These are phyloP conservation scores for Blastobotrys arbuscula DNA, from an alignment of 1,139 yeast species.

Conservation along the genomic window DNA sequence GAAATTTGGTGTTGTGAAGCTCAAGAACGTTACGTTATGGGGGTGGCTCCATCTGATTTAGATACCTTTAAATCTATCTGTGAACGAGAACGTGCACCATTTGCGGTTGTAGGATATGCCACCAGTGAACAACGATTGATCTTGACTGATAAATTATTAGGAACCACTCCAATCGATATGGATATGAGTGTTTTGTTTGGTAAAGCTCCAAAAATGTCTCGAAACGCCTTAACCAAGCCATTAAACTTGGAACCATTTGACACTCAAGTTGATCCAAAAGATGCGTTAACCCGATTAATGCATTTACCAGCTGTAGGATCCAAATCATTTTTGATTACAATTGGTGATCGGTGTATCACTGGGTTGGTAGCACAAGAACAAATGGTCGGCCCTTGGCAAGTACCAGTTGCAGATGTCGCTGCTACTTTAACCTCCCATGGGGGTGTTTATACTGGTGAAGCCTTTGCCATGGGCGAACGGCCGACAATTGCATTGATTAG, in stretches of 20 bases:
- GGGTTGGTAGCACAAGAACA: constrained; percentile 97
- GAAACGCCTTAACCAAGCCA: constrained; percentile 63
- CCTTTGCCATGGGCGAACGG: constrained; percentile 95
- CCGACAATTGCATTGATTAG: constrained; percentile 86
- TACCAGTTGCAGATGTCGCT: constrained; percentile 98
- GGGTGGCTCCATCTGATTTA: constrained; percentile 78
- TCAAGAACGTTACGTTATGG: constrained; percentile 95
- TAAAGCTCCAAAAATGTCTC: constrained; percentile 92
- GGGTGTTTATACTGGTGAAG: constrained; percentile 81
- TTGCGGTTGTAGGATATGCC: constrained; percentile 92
- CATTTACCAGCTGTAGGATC: constrained; percentile 94
- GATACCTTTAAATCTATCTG: constrained; percentile 71
- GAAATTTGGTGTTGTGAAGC: constrained; percentile 99
- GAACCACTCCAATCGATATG: constrained; percentile 84
- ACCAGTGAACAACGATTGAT: constrained; percentile 79
- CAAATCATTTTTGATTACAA: constrained; percentile 88
- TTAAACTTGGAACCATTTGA: constrained; percentile 51
- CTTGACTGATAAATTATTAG: constrained; percentile 70
- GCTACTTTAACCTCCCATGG: constrained; percentile 91
- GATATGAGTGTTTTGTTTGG: constrained; percentile 97
- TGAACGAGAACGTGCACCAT: constrained; percentile 93
- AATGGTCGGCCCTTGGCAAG: constrained; percentile 99
- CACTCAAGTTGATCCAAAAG: constrained; percentile 34
- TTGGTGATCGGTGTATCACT: constrained; percentile 95
- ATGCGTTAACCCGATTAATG: constrained; percentile 76